Evolutionary conservation across 441 rosid genomes (phyloP).

Genomic region (Erodium chrysanthum): DNA sequence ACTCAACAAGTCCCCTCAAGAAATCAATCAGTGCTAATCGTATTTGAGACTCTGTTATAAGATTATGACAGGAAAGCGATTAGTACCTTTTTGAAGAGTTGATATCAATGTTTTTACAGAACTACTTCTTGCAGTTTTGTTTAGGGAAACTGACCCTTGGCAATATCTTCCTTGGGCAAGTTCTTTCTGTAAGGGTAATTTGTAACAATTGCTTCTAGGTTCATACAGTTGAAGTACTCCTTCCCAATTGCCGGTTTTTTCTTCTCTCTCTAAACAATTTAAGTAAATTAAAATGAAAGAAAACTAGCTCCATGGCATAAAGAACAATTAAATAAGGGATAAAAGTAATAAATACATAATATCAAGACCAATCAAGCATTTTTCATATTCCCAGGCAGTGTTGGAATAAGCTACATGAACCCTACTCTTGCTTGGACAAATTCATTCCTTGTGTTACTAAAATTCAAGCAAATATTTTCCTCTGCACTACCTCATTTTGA

Average conservation of each 20-base stretch:
- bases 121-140: conserved; percentile 3
- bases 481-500: not conserved
- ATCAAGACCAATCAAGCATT: not conserved
- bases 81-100: conserved; percentile 15
- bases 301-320: conserved; percentile 15
- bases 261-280: conserved; percentile 66
- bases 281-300: conserved; percentile 19
- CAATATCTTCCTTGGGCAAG: conserved; percentile 65
- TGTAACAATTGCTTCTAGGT: conserved; percentile 83
- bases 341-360: not conserved
- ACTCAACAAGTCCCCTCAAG: conserved; percentile 94
- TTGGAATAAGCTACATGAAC: not conserved
- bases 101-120: conserved; percentile 9
- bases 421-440: not conserved
- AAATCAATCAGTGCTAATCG: conserved; percentile 93
- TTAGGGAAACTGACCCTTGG: conserved; percentile 49
- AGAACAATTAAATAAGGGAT: not conserved
- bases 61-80: conserved; percentile 18
- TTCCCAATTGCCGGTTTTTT: conserved; percentile 83
- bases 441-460: not conserved
- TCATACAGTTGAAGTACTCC: conserved; percentile 87
- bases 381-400: not conserved
- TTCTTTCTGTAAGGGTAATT: conserved; percentile 80
- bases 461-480: not conserved
- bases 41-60: conserved; percentile 61